Evolutionary conservation across 2,329 filamentous ascomycete species (phyloP).

Genomic region (Fusarium guadeloupense): DNA sequence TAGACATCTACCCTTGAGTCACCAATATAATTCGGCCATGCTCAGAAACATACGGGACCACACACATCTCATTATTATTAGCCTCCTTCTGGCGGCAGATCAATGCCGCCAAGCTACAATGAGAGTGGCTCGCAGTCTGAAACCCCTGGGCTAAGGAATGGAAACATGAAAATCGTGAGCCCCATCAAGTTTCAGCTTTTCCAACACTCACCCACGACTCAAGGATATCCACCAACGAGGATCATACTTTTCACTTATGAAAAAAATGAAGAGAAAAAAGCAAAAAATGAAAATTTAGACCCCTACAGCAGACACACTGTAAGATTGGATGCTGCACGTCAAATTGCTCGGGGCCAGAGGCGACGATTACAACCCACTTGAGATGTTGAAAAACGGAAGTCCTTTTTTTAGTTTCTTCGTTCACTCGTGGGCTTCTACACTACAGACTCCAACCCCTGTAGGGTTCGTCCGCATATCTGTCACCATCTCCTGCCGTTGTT

Average conservation of each 20-base stretch:
- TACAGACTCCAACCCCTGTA: constrained; percentile 27
- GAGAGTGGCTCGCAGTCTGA: constrained; percentile 22
- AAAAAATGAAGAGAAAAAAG: not conserved
- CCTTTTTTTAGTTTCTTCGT: constrained; percentile 35
- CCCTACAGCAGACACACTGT: constrained; percentile 1
- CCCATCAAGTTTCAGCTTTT: constrained; percentile 33
- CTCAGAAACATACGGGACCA: constrained; percentile 22
- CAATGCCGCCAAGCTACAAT: constrained; percentile 26
- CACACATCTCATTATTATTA: constrained; percentile 8
- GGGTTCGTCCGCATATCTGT: constrained; percentile 23
- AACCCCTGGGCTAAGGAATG: constrained; percentile 22
- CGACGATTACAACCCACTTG: constrained; percentile 23
- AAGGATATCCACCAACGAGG: not conserved
- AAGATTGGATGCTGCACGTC: constrained; percentile 39
- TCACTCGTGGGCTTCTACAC: constrained; percentile 12
- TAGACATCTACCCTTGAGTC: constrained; percentile 17
- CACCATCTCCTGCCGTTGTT: constrained; percentile 28
- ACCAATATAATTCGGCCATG: constrained; percentile 5
- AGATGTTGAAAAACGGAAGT: constrained; percentile 9
- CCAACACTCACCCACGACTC: constrained; percentile 5
- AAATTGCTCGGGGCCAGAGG: constrained; percentile 36
- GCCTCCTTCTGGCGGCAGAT: constrained; percentile 28
- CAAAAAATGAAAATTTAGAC: not conserved
- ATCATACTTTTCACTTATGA: not conserved
- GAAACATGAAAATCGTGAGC: constrained; percentile 8